Conservation (phyloP, 2,329 filamentous ascomycete species). For the Phyllosticta citrichinensis region DNA sequence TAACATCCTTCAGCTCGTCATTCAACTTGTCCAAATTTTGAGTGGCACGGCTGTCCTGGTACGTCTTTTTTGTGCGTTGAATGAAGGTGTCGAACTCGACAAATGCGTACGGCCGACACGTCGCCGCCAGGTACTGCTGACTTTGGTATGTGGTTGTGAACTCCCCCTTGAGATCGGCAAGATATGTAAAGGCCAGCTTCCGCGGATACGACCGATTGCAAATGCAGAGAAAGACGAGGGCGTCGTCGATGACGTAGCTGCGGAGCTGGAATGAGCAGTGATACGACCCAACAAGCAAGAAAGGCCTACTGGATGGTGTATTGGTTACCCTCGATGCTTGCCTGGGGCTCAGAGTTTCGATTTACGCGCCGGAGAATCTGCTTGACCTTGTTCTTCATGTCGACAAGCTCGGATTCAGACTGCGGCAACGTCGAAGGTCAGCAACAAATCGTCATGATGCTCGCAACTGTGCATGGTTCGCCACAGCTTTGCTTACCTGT, state of each 20-base stretch:
- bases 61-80: slow-evolving; percentile 81
- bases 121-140: slow-evolving; percentile 61
- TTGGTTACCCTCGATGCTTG: slow-evolving; percentile 75
- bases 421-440: slow-evolving; percentile 20
- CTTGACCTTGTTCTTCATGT: slow-evolving; percentile 80
- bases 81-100: slow-evolving; percentile 99
- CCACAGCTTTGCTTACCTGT: slow-evolving; percentile 40
- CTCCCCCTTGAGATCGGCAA: slow-evolving; percentile 81
- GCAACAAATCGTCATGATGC: slow-evolving; percentile 3
- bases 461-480: neutral
- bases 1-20: slow-evolving; percentile 93
- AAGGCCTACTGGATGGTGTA: slow-evolving; percentile 72
- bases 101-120: slow-evolving; percentile 84
- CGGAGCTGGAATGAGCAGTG: slow-evolving; percentile 14
- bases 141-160: slow-evolving; percentile 78
- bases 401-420: slow-evolving; percentile 65
- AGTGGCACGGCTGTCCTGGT: slow-evolving; percentile 81
- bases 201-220: slow-evolving; percentile 90
- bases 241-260: slow-evolving; percentile 75
- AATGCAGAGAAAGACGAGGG: slow-evolving; percentile 87
- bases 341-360: slow-evolving; percentile 81
- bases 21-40: slow-evolving; percentile 94
- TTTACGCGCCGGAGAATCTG: slow-evolving; percentile 81
- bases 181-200: slow-evolving; percentile 97
- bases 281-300: neutral